Percentiles rank a stretch among this genome's conserved stretches.
phyloP scores from a whole-genome alignment of 148 eudicot species.

The Rhododendron simsii region DNA sequence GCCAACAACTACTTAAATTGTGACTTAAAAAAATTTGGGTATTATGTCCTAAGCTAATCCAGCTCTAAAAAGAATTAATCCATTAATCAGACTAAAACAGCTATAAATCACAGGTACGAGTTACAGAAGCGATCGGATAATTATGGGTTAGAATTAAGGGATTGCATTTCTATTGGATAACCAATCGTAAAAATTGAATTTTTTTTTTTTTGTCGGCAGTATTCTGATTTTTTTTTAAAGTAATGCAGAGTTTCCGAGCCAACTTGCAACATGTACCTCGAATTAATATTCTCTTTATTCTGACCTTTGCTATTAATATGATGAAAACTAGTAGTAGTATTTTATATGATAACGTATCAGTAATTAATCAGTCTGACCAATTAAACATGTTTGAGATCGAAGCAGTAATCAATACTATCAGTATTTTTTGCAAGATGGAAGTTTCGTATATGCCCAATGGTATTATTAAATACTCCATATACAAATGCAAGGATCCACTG shows the following conservation, averaged over 20 bases:
- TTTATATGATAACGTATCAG: background rate
- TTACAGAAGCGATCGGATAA: background rate
- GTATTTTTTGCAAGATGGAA: background rate
- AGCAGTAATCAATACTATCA: background rate
- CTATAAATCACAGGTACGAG: background rate
- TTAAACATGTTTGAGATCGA: background rate
- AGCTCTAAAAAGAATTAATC: background rate
- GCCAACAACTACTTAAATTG: background rate
- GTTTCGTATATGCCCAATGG: no score
- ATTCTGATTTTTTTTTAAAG: no score
- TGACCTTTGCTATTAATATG: background rate
- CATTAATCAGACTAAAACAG: background rate
- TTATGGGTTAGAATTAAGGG: background rate
- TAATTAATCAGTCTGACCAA: background rate
- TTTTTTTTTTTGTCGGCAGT: no score
- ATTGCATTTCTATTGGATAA: background rate
- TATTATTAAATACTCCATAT: no score
- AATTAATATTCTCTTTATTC: no score
- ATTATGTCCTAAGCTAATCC: background rate
- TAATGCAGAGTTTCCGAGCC: accelerated
- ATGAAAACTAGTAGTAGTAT: background rate
- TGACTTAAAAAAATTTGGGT: background rate
- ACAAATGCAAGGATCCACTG: background rate
- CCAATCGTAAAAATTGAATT: background rate
- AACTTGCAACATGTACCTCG: no score